Conservation (phyloP, 352 stramenopile species). For the Phytophthora ramorum region DNA sequence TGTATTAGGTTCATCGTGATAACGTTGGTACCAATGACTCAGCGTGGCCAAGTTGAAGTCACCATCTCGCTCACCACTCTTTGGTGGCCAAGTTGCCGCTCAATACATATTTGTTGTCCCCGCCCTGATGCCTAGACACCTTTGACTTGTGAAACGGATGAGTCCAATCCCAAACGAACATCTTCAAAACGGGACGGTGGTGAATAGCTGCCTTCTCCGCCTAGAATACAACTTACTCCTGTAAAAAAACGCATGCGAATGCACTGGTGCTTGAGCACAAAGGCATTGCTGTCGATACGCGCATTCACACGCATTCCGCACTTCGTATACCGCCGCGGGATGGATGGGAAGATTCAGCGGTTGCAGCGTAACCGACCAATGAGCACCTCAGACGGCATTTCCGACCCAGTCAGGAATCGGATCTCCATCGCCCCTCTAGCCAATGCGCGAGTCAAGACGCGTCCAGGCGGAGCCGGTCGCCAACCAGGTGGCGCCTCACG, state of each 20-base stretch:
- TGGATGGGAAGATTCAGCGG: constrained; percentile 11
- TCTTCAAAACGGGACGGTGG: background rate
- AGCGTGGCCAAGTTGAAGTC: constrained; percentile 33
- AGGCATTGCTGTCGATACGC: background rate
- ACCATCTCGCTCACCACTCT: background rate
- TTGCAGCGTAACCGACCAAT: constrained; percentile 31
- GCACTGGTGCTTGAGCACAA: background rate
- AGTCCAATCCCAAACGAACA: background rate
- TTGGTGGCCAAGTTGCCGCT: background rate
- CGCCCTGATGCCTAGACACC: too few relatives aligned
- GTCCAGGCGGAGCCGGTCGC: constrained; percentile 10
- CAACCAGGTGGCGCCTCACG: constrained; percentile 22
- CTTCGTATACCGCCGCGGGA: background rate
- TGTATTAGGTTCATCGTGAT: constrained; percentile 13
- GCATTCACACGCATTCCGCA: background rate
- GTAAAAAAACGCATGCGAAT: background rate
- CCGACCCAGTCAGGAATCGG: constrained; percentile 23
- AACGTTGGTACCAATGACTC: background rate
- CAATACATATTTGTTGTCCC: too few relatives aligned
- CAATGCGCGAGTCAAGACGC: constrained; percentile 20
- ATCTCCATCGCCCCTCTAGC: background rate
- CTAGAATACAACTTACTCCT: background rate
- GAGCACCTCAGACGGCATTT: background rate
- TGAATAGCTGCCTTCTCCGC: background rate
- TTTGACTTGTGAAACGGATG: too few relatives aligned